phyloP scores from a whole-genome alignment of 352 stramenopile genomes.

The Pythium periplocum region DNA sequence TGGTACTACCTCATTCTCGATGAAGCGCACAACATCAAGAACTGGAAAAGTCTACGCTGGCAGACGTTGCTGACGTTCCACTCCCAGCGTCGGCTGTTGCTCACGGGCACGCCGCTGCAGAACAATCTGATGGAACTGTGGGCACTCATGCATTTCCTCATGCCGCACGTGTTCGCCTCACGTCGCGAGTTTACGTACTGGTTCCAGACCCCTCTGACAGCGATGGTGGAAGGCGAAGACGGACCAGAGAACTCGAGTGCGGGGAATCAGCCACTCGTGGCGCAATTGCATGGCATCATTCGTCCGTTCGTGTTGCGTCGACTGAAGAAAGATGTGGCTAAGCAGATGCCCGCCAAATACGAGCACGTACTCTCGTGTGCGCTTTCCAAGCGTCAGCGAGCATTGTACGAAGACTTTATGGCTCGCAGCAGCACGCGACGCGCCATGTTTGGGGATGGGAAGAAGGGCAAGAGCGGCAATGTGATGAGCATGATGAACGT shows the following conservation, averaged over 20 bases:
- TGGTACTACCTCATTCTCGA: conserved; percentile 99
- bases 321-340: conserved; percentile 98
- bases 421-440: conserved; percentile 91
- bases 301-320: conserved; percentile 96
- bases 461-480: conserved; percentile 77
- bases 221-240: conserved; percentile 62
- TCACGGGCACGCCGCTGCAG: conserved; percentile 97
- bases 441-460: conserved; percentile 75
- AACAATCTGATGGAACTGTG: conserved; percentile 98
- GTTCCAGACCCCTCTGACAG: conserved; percentile 95
- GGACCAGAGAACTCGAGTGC: conserved; percentile 12
- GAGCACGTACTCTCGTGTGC: conserved; percentile 95
- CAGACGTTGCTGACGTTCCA: conserved; percentile 98
- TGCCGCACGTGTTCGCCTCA: conserved; percentile 95
- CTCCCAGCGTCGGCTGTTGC: conserved; percentile 87
- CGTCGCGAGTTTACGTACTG: conserved; percentile 97
- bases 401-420: conserved; percentile 99
- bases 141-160: conserved; percentile 98
- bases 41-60: conserved; percentile 98
- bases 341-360: conserved; percentile 96
- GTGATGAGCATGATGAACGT: conserved; percentile 99
- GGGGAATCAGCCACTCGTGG: conserved; percentile 89
- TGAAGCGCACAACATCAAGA: conserved; percentile 99
- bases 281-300: conserved; percentile 96
- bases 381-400: conserved; percentile 93